Percentiles rank a stretch among this genome's conserved stretches.
phyloP scores from a whole-genome alignment of 345 rosid genomes.

The Ceriops decandra region DNA sequence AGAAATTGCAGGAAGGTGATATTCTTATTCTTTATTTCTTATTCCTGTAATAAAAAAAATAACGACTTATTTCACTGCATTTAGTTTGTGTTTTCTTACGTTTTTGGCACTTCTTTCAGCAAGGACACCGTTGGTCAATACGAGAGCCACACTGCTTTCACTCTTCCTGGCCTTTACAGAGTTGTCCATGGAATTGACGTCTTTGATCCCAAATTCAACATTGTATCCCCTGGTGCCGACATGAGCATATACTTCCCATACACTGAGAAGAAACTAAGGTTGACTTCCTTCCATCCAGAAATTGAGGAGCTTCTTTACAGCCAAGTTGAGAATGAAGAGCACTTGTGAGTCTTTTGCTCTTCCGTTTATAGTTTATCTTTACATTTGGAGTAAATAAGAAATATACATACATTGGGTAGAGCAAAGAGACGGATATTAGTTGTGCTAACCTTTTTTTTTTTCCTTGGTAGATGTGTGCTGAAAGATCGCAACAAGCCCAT shows the following conservation, averaged over 20 bases:
- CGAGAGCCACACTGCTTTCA: slow-evolving; percentile 58
- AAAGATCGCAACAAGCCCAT: slow-evolving; percentile 47
- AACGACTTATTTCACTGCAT: neutral
- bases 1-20: slow-evolving; percentile 51
- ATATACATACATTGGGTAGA: neutral
- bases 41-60: neutral
- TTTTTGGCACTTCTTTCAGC: slow-evolving; percentile 25
- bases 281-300: slow-evolving; percentile 44
- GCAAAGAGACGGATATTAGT: neutral
- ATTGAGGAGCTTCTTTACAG: slow-evolving; percentile 47
- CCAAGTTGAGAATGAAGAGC: slow-evolving; percentile 46
- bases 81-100: slow-evolving; percentile 3
- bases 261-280: slow-evolving; percentile 45
- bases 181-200: slow-evolving; percentile 66
- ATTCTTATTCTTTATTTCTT: neutral
- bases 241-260: slow-evolving; percentile 59
- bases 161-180: slow-evolving; percentile 56
- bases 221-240: slow-evolving; percentile 67
- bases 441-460: neutral
- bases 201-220: slow-evolving; percentile 59
- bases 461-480: slow-evolving; percentile 36
- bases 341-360: slow-evolving; percentile 39
- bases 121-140: slow-evolving; percentile 55
- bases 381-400: neutral
- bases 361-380: neutral